These are phyloP conservation scores for Blakeslea trispora DNA, from an alignment of 371 early-diverging fungal genomes.

Conservation along the genomic window DNA sequence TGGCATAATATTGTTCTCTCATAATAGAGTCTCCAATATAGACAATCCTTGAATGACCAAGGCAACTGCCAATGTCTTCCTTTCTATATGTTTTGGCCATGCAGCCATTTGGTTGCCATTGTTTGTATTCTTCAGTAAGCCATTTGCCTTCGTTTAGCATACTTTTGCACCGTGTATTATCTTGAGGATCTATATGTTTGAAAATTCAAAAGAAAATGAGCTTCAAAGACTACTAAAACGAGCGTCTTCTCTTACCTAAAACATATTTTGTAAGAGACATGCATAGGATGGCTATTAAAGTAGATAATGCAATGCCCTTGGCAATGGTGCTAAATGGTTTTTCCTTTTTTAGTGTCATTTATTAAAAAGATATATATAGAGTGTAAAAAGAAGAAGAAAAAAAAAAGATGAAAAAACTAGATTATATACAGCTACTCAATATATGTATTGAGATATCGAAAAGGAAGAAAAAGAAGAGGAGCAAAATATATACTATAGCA, in stretches of 20 bases:
- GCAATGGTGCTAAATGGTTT: too few relatives aligned
- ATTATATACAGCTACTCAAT: too few relatives aligned
- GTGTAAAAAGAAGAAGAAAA: too few relatives aligned
- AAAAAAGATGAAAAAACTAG: too few relatives aligned
- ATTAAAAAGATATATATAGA: slow-evolving; percentile 1
- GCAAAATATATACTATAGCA: neutral
- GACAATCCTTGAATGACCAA: slow-evolving; percentile 44
- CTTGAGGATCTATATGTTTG: slow-evolving; percentile 35
- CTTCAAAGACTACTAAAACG: too few relatives aligned
- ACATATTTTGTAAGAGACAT: too few relatives aligned
- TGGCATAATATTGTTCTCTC: slow-evolving; percentile 61
- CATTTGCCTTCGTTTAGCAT: slow-evolving; percentile 55
- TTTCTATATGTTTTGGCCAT: slow-evolving; percentile 55
- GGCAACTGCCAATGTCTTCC: slow-evolving; percentile 46
- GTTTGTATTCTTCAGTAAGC: slow-evolving; percentile 28
- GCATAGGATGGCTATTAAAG: too few relatives aligned
- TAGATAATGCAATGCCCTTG: too few relatives aligned
- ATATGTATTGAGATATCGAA: too few relatives aligned
- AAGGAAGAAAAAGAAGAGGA: slow-evolving; percentile 5
- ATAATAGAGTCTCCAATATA: slow-evolving; percentile 55
- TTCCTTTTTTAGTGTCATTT: neutral
- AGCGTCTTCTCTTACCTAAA: too few relatives aligned
- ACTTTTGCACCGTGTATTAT: slow-evolving; percentile 38
- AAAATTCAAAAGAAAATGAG: too few relatives aligned
- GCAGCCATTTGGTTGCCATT: slow-evolving; percentile 68